phyloP scores from a whole-genome alignment of 2,329 filamentous ascomycete genomes.

The Pyricularia grisea region DNA sequence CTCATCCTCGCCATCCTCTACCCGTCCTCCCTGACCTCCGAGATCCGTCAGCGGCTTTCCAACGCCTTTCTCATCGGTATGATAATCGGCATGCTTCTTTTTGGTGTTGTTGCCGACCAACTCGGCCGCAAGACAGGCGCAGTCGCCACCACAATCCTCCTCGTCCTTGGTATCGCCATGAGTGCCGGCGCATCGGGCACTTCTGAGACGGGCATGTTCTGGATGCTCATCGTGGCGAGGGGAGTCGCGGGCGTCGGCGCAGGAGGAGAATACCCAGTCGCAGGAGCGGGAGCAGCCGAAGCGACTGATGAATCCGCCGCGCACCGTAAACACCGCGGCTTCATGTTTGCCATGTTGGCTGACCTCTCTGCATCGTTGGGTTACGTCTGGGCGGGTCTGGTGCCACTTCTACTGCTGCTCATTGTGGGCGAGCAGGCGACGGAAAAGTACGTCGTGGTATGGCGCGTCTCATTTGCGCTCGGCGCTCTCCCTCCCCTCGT shows the following conservation, averaged over 20 bases:
- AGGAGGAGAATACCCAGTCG: slow-evolving; percentile 45
- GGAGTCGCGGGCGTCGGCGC: slow-evolving; percentile 32
- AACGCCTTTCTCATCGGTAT: slow-evolving; percentile 47
- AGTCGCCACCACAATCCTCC: slow-evolving; percentile 32
- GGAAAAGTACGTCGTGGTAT: slow-evolving; percentile 24
- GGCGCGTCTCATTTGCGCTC: slow-evolving; percentile 39
- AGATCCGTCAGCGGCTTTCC: slow-evolving; percentile 39
- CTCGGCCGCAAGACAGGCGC: slow-evolving; percentile 39
- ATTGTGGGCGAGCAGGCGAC: slow-evolving; percentile 25
- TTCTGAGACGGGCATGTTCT: slow-evolving; percentile 29
- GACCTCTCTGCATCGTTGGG: slow-evolving; percentile 36
- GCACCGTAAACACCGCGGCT: slow-evolving; percentile 17
- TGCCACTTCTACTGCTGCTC: slow-evolving; percentile 39
- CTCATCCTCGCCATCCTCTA: slow-evolving; percentile 30
- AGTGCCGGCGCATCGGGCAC: slow-evolving; percentile 34
- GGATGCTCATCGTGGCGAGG: slow-evolving; percentile 37
- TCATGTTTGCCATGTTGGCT: slow-evolving; percentile 46
- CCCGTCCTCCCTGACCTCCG: slow-evolving; percentile 28
- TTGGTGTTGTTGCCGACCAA: slow-evolving; percentile 39
- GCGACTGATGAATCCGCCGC: slow-evolving; percentile 36
- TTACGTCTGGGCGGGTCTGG: slow-evolving; percentile 38
- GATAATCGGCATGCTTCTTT: slow-evolving; percentile 46
- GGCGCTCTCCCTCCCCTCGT: slow-evolving; percentile 38
- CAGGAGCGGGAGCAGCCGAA: slow-evolving; percentile 38
- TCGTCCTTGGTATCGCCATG: slow-evolving; percentile 32